Evolutionary conservation across 2,329 filamentous ascomycete species (phyloP).

Genomic region (Aspergillus alliaceus): DNA sequence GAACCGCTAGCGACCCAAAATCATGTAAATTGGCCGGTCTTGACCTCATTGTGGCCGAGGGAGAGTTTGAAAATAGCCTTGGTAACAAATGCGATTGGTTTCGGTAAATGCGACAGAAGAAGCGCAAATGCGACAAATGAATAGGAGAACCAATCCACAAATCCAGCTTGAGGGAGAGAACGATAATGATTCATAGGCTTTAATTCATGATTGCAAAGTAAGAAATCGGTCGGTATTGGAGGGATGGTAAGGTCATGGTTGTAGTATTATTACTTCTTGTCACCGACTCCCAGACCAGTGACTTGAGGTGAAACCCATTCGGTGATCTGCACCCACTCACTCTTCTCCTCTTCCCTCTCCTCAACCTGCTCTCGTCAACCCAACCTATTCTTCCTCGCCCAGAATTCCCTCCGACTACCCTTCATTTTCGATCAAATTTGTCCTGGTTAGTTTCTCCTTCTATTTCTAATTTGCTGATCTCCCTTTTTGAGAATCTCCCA

Average conservation of each 20-base stretch:
- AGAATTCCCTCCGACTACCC: constrained; percentile 4
- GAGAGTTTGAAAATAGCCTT: not conserved
- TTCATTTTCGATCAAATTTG: constrained; percentile 8
- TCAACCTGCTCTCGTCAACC: constrained; percentile 14
- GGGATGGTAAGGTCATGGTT: not conserved
- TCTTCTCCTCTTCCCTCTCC: constrained; percentile 10
- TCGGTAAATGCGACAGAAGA: not conserved
- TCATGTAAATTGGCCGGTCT: not conserved
- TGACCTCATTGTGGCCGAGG: not conserved
- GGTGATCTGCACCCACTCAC: constrained; percentile 18
- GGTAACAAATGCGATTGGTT: constrained; percentile 1
- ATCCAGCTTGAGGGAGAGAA: not conserved
- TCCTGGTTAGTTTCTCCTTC: constrained; percentile 10
- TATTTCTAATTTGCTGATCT: not conserved
- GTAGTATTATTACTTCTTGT: constrained; percentile 7
- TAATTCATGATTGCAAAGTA: not conserved
- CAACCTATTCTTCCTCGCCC: constrained; percentile 12
- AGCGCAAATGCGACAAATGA: constrained; percentile 9
- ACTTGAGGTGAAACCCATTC: constrained; percentile 43
- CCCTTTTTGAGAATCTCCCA: not conserved
- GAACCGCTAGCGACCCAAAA: not conserved
- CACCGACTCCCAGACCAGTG: constrained; percentile 21
- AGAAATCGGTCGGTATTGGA: not conserved
- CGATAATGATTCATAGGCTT: not conserved
- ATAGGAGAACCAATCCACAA: not conserved